Evolutionary conservation across 1,284 basidiomycete genomes (phyloP), one percentile per base, ranked within the genome.

Genomic region (Cystobasidium slooffiae): DNA sequence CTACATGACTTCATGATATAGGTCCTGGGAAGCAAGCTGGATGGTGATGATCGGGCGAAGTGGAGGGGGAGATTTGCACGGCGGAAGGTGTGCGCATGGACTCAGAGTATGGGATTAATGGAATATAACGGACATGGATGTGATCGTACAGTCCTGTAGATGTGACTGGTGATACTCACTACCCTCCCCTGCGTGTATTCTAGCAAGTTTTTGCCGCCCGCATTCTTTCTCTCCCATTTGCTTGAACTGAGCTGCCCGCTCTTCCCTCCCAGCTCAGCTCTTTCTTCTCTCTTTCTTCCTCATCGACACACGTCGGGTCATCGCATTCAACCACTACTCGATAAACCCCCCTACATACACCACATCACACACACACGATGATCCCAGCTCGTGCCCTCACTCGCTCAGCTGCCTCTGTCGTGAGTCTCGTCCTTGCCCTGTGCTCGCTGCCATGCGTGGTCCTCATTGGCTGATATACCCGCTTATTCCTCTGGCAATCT

Each of bases 361-460:
- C 46, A 20, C 64, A 52, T 6, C 10, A 31, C 16, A 39, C 69
- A 44, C 6, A 22, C 56, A 66, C 63, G 43, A 73, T 65, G 70
- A 65, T 73, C 24, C 63, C 63, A 20, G 49, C 70, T n/a, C 70
- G 70, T 24, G 55, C 63, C 9, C 63, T 73, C 62, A 55, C 62
- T 20, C 70, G 70, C 62, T 52, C 70, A 24, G 70, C 70, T 10
- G 70, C 70, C 63, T 53, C 46, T 49, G 70, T 66, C 62, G 70
- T 73, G 51, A 55, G 70, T 73, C 56, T 55, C 39, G 22, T n/a
- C 18, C 24, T 53, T n/a, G 20, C 41, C 20, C 18, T 58, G 9
- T 39, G n/a, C 47, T 49, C 16, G 10, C 41, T 41, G 51, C 41
- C 22, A 43, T 44, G 69, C 61, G 44, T n/a, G 39, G 69, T 44